Base-by-base conservation (phyloP, 371 early-diverging fungal species). In the Rhizopus delemar region DNA sequence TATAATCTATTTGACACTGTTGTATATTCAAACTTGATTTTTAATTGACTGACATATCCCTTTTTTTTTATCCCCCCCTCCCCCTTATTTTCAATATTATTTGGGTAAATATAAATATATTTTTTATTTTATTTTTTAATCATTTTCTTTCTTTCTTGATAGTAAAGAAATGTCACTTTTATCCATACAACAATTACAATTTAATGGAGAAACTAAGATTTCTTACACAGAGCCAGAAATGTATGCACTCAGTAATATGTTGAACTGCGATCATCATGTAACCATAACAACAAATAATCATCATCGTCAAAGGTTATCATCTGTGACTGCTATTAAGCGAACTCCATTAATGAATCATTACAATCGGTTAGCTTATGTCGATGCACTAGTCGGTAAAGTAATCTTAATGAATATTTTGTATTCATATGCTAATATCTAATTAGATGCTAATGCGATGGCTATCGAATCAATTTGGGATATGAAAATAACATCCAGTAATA, bases 391-490 rank as follows among this genome's bases (percentile, higher is more conserved):
- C 15, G 67, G 67, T 66, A 62, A 55, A 13, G 31, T 13, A 13
- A 29, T 3, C 9, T 46, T 28, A 8, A 15, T 41, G 22, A 22
- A 22, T 22, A 22, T 22, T 22, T 22, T 22, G 22, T 22, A 22
- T 22, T 22, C 33, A 33, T 29, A 12, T 16, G 15, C 35, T 39
- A 38, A 28, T 51, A 15, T 43, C 16, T 11, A 35, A 50, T 34
- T 67, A 85, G 86, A 85, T 63, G 80, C 78, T 9, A 80, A 81
- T 48, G 78, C 84, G 12, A 69, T 78, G 55, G 79, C 81, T 8
- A 80, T 85, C 48, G 84, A 85, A 60, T 77, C 78, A 13, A 82
- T 83, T 51, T 85, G 86, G 86, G 28, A 59, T 3, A 32, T 46
- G 5, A 32, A 46, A 3, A 33, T 41, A 12, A 46, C 46, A 53